phyloP scores from a whole-genome alignment of 495 filamentous ascomycete genomes.

The Lasiosphaeria miniovina region DNA sequence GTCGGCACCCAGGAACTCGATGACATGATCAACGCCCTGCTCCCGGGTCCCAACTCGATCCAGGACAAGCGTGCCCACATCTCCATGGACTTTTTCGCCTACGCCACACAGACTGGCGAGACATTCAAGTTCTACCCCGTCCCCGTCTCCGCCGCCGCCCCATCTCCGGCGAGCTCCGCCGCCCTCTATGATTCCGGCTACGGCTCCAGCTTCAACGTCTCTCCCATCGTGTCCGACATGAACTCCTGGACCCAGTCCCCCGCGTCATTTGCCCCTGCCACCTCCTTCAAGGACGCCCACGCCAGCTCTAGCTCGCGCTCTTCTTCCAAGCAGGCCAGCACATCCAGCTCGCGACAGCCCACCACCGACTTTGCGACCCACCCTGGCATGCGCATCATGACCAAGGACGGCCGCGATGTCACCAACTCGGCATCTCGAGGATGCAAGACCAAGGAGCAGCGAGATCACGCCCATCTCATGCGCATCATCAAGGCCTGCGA shows the following conservation, averaged over 20 bases:
- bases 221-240: constrained; percentile 40
- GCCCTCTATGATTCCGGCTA: constrained; percentile 42
- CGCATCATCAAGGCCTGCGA: constrained; percentile 58
- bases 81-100: constrained; percentile 54
- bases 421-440: constrained; percentile 55
- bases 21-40: constrained; percentile 49
- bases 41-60: constrained; percentile 48
- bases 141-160: constrained; percentile 29
- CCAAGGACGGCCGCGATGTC: constrained; percentile 54
- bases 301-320: constrained; percentile 16
- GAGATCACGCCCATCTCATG: constrained; percentile 58
- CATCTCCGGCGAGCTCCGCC: constrained; percentile 37
- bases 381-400: constrained; percentile 59
- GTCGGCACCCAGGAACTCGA: constrained; percentile 53
- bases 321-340: constrained; percentile 24
- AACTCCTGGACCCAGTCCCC: constrained; percentile 39
- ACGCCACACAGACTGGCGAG: constrained; percentile 40
- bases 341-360: constrained; percentile 26
- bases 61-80: constrained; percentile 52
- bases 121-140: constrained; percentile 52
- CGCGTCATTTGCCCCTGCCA: constrained; percentile 20
- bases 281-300: constrained; percentile 16
- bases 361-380: constrained; percentile 44
- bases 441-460: constrained; percentile 59
- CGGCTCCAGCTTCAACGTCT: constrained; percentile 42